Evolutionary conservation across 2,329 filamentous ascomycete genomes (phyloP).

Genomic region (Alternaria solani): DNA sequence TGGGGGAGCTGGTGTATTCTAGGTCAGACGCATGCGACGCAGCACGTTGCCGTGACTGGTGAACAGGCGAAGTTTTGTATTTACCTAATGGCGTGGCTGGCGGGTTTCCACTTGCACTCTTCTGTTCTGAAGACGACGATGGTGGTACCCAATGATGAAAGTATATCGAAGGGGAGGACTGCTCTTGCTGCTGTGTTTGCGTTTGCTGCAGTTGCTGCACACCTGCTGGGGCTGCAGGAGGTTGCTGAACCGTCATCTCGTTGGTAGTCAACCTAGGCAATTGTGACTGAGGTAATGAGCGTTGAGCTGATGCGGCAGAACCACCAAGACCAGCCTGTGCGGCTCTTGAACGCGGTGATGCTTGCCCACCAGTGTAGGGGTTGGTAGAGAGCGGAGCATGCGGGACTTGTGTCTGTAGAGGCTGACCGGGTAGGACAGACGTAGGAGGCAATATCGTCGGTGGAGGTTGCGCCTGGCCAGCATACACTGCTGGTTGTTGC

Average conservation of each 20-base stretch:
- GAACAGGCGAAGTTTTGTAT: constrained; percentile 53
- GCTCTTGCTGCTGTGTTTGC: constrained; percentile 65
- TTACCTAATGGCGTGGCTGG: constrained; percentile 77
- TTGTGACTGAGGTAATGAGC: constrained; percentile 56
- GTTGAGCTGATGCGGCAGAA: constrained; percentile 53
- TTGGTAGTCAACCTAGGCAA: constrained; percentile 62
- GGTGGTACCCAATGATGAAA: constrained; percentile 96
- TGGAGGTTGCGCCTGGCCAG: constrained; percentile 40
- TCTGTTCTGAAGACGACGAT: constrained; percentile 60
- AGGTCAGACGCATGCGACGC: constrained; percentile 59
- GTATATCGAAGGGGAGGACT: constrained; percentile 78
- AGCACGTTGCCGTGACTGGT: constrained; percentile 59
- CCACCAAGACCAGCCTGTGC: constrained; percentile 38
- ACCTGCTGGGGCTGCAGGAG: constrained; percentile 51
- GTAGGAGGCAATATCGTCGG: constrained; percentile 45
- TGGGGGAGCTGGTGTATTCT: constrained; percentile 77
- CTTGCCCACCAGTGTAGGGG: constrained; percentile 38
- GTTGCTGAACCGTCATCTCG: constrained; percentile 60
- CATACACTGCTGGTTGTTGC: constrained; percentile 42
- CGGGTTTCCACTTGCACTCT: constrained; percentile 66
- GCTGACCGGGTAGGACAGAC: constrained; percentile 50
- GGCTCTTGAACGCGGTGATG: constrained; percentile 48
- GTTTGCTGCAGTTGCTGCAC: constrained; percentile 56
- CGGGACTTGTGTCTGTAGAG: constrained; percentile 46
- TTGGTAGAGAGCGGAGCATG: constrained; percentile 53